Percentiles rank a stretch among this genome's conserved stretches.
phyloP scores from a whole-genome alignment of 352 stramenopile genomes.

The Globisporangium parvum region DNA sequence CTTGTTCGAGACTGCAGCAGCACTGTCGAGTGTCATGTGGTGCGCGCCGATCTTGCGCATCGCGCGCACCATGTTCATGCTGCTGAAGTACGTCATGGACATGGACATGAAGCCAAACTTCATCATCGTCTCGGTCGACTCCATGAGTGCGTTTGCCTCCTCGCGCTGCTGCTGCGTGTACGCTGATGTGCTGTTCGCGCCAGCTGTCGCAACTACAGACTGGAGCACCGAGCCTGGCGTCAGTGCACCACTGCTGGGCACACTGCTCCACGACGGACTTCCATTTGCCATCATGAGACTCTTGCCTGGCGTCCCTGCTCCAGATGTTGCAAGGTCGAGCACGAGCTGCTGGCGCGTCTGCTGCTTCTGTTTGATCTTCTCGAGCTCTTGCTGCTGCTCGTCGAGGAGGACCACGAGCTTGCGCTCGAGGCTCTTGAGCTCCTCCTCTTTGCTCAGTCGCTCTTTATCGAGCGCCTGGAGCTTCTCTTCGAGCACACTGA shows the following conservation, averaged over 20 bases:
- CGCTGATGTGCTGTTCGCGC: constrained; percentile 18
- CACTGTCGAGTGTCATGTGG: constrained; percentile 88
- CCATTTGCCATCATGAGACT: neutral
- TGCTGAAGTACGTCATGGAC: constrained; percentile 97
- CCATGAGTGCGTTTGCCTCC: constrained; percentile 89
- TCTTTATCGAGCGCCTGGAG: constrained; percentile 83
- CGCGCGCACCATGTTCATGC: constrained; percentile 96
- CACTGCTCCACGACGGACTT: constrained; percentile 13
- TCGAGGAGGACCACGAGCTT: constrained; percentile 94
- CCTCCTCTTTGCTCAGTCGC: constrained; percentile 88
- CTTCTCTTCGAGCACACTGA: constrained; percentile 84
- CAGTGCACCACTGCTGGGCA: neutral
- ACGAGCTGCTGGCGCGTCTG: constrained; percentile 37
- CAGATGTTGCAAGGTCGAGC: constrained; percentile 32
- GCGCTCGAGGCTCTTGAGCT: constrained; percentile 89
- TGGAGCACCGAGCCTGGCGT: neutral
- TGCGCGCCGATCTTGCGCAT: constrained; percentile 92
- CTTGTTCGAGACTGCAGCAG: constrained; percentile 51
- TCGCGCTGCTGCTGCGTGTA: constrained; percentile 83
- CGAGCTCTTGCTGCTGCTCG: constrained; percentile 91
- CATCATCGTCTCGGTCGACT: constrained; percentile 97
- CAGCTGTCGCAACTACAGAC: constrained; percentile 3
- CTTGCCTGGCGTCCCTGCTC: neutral
- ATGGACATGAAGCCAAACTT: constrained; percentile 99
- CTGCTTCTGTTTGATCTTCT: constrained; percentile 60